phyloP scores from a whole-genome alignment of 2,329 filamentous ascomycete species.

The Epicoccum nigrum region DNA sequence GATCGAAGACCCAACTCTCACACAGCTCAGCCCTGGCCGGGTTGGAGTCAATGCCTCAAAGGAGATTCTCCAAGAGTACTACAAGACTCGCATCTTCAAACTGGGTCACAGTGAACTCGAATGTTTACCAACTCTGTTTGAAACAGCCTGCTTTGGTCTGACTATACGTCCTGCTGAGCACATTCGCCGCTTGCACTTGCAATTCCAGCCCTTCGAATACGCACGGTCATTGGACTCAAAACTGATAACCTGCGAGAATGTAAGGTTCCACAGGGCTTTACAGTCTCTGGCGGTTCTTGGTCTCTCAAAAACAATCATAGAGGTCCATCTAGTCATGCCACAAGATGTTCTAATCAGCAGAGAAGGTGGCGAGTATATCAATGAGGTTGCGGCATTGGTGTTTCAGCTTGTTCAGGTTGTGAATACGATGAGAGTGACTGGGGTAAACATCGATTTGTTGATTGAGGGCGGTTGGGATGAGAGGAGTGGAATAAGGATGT shows the following conservation, averaged over 20 bases:
- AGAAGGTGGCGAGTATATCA: not conserved
- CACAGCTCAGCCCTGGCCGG: not conserved
- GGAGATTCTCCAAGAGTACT: slow-evolving; percentile 29
- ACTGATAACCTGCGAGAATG: not conserved
- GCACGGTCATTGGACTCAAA: not conserved
- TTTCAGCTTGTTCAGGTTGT: not conserved
- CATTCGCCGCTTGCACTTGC: slow-evolving; percentile 19
- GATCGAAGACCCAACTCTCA: slow-evolving; percentile 23
- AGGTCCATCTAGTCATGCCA: slow-evolving; percentile 1
- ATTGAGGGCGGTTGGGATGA: not conserved
- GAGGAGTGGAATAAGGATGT: not conserved
- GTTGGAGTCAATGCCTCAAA: slow-evolving; percentile 12
- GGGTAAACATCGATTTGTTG: not conserved
- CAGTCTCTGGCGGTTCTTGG: not conserved
- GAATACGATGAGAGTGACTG: not conserved
- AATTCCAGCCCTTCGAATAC: slow-evolving; percentile 20
- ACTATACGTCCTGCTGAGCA: slow-evolving; percentile 19
- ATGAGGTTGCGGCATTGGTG: not conserved
- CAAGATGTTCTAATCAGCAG: not conserved
- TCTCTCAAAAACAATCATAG: not conserved
- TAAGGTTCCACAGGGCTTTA: not conserved
- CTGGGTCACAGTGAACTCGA: slow-evolving; percentile 26
- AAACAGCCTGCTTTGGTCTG: slow-evolving; percentile 17
- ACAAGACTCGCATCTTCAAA: slow-evolving; percentile 28
- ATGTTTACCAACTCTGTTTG: slow-evolving; percentile 19